A percentile compares a stretch with the other conserved stretches of the same genome.
These are phyloP conservation scores for Mortierella sp. DNA, from an alignment of 371 early-diverging fungal species.

Conservation along the genomic window DNA sequence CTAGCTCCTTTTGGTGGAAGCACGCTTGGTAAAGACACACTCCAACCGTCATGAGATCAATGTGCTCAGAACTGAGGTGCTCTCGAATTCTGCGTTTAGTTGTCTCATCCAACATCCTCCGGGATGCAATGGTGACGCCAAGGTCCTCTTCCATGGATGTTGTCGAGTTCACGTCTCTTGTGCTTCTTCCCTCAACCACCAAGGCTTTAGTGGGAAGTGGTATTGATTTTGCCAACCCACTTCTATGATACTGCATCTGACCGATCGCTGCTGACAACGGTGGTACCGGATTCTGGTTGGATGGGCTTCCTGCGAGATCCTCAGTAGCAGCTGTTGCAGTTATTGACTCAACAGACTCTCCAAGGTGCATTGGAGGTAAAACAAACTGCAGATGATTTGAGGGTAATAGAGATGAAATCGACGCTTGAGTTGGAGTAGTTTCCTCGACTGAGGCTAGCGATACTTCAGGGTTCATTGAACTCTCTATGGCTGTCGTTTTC, in stretches of 20 bases:
- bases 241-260: conserved; percentile 4
- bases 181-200: conserved; percentile 10
- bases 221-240: conserved; percentile 21
- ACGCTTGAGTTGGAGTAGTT: not conserved
- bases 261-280: not conserved
- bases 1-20: conserved; percentile 33
- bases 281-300: not conserved
- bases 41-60: conserved; percentile 50
- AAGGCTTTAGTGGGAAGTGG: conserved; percentile 36
- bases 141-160: not conserved
- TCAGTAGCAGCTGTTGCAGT: not conserved
- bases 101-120: conserved; percentile 22
- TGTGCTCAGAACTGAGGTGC: conserved; percentile 30
- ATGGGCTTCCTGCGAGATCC: not conserved
- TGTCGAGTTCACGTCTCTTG: not conserved
- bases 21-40: conserved; percentile 53
- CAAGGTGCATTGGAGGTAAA: conserved; percentile 40
- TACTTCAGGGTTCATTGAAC: not conserved
- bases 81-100: conserved; percentile 26
- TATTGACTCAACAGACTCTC: conserved; percentile 37
- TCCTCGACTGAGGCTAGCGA: not conserved
- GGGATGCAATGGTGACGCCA: not conserved
- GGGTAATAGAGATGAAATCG: conserved; percentile 11
- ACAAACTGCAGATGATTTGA: conserved; percentile 35
- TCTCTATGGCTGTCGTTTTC: not conserved